These are phyloP conservation scores for Flaveria brownii DNA, from an alignment of 129 eudicot species.

Conservation along the genomic window DNA sequence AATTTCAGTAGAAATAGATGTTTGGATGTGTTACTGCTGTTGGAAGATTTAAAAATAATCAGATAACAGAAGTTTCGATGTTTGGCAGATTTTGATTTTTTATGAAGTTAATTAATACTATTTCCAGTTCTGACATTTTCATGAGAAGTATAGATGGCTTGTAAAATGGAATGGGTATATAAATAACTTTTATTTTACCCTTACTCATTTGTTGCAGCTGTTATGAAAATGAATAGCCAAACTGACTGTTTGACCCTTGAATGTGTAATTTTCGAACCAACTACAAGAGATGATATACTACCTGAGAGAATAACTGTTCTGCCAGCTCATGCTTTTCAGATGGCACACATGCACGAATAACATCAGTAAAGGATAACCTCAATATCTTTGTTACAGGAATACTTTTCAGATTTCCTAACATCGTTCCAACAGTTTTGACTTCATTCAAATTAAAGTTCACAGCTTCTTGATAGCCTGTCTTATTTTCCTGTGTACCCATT, in stretches of 20 bases:
- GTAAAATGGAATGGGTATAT: background rate
- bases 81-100: background rate
- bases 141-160: background rate
- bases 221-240: background rate
- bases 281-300: conserved; percentile 15
- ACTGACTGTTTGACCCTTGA: background rate
- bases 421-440: conserved; percentile 15
- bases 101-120: background rate
- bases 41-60: background rate
- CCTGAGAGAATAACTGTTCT: conserved; percentile 72
- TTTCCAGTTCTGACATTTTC: background rate
- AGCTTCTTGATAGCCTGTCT: background rate
- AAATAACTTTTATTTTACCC: background rate
- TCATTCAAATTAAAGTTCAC: conserved; percentile 22
- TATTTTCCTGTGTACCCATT: conserved; percentile 20
- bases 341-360: conserved; percentile 67
- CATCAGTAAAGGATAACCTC: conserved; percentile 64
- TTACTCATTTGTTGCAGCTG: background rate
- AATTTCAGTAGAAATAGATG: background rate
- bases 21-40: background rate
- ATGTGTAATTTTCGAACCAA: conserved; percentile 1
- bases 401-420: conserved; percentile 25
- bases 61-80: background rate
- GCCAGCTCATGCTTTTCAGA: conserved; percentile 51
- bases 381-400: conserved; percentile 41